Evolutionary conservation across 345 rosid genomes (phyloP).

Genomic region (Gossypium australe): DNA sequence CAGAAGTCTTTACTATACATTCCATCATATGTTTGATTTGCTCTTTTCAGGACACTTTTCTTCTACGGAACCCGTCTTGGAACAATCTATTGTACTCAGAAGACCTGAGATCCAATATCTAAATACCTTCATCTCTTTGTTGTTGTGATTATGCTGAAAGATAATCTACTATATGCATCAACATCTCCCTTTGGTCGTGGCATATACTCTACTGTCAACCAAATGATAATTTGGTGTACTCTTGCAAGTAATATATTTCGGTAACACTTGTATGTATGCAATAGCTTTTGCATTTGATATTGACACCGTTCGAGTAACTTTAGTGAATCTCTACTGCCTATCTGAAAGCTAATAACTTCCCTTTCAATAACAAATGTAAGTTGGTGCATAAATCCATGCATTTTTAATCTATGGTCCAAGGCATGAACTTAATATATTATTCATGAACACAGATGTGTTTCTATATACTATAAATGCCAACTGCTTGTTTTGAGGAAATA

Average conservation of each 20-base stretch:
- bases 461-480: background rate
- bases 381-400: background rate
- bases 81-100: slow-evolving; percentile 39
- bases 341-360: background rate
- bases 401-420: background rate
- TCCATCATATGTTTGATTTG: background rate
- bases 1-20: background rate
- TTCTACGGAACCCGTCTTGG: slow-evolving; percentile 59
- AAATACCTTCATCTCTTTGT: background rate
- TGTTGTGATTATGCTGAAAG: background rate
- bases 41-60: slow-evolving; percentile 63
- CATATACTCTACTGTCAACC: background rate
- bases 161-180: background rate
- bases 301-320: background rate
- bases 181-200: background rate
- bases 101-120: slow-evolving; percentile 42
- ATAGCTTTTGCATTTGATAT: background rate
- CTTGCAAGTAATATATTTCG: background rate
- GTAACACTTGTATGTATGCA: background rate
- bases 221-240: background rate
- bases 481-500: background rate
- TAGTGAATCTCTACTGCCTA: no score
- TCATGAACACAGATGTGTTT: background rate
- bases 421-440: background rate
- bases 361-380: background rate